Evolutionary conservation across 73 alveolate genomes (phyloP), one percentile per base, ranked within the genome.

Genomic region (Symbiodinium natans): DNA sequence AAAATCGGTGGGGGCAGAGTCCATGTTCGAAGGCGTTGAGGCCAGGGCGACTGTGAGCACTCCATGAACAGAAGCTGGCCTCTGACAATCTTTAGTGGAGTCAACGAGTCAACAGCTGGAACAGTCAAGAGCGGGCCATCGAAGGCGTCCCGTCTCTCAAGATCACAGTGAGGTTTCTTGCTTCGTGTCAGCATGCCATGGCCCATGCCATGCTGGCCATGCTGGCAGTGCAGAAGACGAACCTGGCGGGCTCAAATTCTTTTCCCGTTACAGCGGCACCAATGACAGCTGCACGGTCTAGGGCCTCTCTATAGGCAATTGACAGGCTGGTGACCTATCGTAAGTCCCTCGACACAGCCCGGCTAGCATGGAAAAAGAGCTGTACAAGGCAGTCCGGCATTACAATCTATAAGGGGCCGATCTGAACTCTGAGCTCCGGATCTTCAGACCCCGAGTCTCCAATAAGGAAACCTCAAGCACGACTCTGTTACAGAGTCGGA

Each of bases 351-450:
- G 36, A 23, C 29, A 27, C 77, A 63, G 77, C 77, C 77, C 77
- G 77, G 77, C 77, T 63, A n/a, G n/a, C n/a, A 63, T 63, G 77
- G 77, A 63, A 63, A 63, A 63, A 63, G 77, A 21, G 77, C 77
- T 63, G 77, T 63, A 63, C 77, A 63, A 31, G 15, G 77, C 77
- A 63, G 77, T 63, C 77, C 77, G 77, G 77, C 29, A 63, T 63
- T 25, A 63, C 7, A 63, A 63, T 11, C 77, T 63, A 63, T 63
- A 21, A 31, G 77, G 77, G 77, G 77, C 77, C 77, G 34, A 63
- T 63, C 77, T 63, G 77, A 63, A 63, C 77, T 23, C 77, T 63
- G 77, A 63, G 77, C 77, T 63, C 34, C 77, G 77, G 77, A 63
- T 27, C 77, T 63, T 63, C 29, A 63, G 77, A 63, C 77, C 40